A percentile compares a stretch with the other conserved stretches of the same genome.
phyloP scores from a whole-genome alignment of 371 early-diverging fungal genomes.

The Batkoa obscura region DNA sequence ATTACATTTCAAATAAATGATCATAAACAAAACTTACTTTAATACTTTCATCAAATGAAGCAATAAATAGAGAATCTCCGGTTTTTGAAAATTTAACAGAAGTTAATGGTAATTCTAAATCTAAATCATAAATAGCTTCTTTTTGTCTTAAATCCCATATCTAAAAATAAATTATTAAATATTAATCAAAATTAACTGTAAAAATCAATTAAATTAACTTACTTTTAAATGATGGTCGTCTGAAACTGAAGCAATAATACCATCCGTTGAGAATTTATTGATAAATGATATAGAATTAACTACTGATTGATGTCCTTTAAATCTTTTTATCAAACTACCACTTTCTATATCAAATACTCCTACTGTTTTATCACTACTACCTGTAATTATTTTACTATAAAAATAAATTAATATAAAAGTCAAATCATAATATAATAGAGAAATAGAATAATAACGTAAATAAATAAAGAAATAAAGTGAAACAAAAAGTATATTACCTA shows the following conservation, averaged over 20 bases:
- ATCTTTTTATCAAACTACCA: slow-evolving; percentile 48
- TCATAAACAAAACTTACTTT: slow-evolving; percentile 18
- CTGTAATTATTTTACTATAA: slow-evolving; percentile 38
- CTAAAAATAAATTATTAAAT: slow-evolving; percentile 5
- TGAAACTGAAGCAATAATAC: slow-evolving; percentile 46
- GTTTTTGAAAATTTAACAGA: slow-evolving; percentile 53
- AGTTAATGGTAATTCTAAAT: slow-evolving; percentile 57
- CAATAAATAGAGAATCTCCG: slow-evolving; percentile 69
- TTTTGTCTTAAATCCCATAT: slow-evolving; percentile 63
- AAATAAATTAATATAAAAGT: background rate
- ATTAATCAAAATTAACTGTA: background rate
- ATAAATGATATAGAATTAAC: slow-evolving; percentile 54
- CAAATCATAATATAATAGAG: slow-evolving; percentile 8
- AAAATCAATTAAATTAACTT: slow-evolving; percentile 18
- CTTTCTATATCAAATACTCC: slow-evolving; percentile 61
- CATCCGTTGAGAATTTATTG: slow-evolving; percentile 23
- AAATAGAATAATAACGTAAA: background rate
- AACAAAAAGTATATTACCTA: slow-evolving; percentile 17
- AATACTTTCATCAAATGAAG: slow-evolving; percentile 78
- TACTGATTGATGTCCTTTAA: slow-evolving; percentile 50
- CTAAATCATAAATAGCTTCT: slow-evolving; percentile 45
- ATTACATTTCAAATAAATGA: background rate
- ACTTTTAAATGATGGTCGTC: slow-evolving; percentile 55
- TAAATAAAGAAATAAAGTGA: background rate
- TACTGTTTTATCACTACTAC: slow-evolving; percentile 48